Base-by-base conservation (phyloP, 768 basidiomycete species). In the Agrocybe praecox region DNA sequence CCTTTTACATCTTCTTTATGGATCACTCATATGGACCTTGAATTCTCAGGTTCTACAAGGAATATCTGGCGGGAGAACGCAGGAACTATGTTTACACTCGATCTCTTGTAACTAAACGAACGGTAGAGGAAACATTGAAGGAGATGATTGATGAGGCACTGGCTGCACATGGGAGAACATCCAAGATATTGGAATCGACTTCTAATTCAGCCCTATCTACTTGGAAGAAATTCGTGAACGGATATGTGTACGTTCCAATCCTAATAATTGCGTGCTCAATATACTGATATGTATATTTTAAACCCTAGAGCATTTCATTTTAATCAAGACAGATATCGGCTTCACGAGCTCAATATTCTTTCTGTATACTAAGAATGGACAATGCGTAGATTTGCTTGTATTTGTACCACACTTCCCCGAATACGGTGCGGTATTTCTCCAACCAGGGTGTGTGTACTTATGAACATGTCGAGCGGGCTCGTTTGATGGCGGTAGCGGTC, bases 21-120 rank as follows among this genome's bases (percentile, higher is more conserved):
- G 6, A 26, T 6, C 12, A 48, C 12, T 48, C 11, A 11, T 2
- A 48, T 48, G 24, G 9, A 2, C n/a, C n/a, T n/a, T 49, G 29
- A 14, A 32, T 49, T 40, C 22, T 10, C 11, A 56, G 55, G 26
- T 56, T 51, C 32, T 44, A 56, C 18, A 56, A 56, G 26, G 55
- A 56, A 19, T 24, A 32, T 12, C 44, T 56, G 1, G 49, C 32
- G 8, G 55, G 55, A 33, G 55, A 56, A 44, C 33, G 18, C 19
- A 22, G 51, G 12, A 56, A 45, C 24, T 56, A 56, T 12, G 45
- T 56, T 11, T 46, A 33, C 23, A 36, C 18, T 22, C 49, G 55
- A 7, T 26, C 55, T 1, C 17, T 17, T 24, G 45, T 46, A 10
- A 47, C 49, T 14, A 10, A 24, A 6, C 50, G 19, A 22, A 3